A percentile compares a stretch with the other conserved stretches of the same genome.
Evolutionary conservation across 2,329 filamentous ascomycete genomes (phyloP).

Genomic region (Fusarium temperatum): DNA sequence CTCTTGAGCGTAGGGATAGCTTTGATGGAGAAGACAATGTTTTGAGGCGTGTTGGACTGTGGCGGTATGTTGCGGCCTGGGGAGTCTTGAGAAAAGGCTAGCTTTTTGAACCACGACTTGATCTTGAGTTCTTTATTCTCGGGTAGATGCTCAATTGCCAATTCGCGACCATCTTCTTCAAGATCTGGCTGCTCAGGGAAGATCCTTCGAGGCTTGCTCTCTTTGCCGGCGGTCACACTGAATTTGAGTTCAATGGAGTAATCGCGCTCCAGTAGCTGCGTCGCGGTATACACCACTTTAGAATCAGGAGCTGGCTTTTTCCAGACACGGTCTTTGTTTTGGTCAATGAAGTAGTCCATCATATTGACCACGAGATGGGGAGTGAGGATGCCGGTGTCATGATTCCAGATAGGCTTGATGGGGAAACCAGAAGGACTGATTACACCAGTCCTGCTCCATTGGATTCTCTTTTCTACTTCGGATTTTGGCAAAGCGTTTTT

Average conservation of each 20-base stretch:
- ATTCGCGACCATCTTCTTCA: background rate
- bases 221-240: background rate
- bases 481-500: background rate
- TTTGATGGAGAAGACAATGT: background rate
- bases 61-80: background rate
- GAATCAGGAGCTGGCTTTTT: background rate
- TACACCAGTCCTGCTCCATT: background rate
- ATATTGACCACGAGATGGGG: background rate
- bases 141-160: rapidly evolving
- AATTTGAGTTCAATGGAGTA: background rate
- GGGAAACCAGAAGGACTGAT: background rate
- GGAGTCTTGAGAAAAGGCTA: background rate
- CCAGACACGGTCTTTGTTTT: background rate
- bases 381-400: rapidly evolving
- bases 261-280: background rate
- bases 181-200: background rate
- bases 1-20: rapidly evolving
- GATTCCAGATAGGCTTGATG: background rate
- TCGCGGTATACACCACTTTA: background rate
- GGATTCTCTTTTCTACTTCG: background rate
- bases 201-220: background rate
- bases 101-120: background rate
- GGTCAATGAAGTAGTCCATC: background rate
- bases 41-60: background rate
- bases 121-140: background rate